Evolutionary conservation across 2,329 filamentous ascomycete species (phyloP), one percentile per base, ranked within the genome.

Genomic region (Dactylellina sp.): DNA sequence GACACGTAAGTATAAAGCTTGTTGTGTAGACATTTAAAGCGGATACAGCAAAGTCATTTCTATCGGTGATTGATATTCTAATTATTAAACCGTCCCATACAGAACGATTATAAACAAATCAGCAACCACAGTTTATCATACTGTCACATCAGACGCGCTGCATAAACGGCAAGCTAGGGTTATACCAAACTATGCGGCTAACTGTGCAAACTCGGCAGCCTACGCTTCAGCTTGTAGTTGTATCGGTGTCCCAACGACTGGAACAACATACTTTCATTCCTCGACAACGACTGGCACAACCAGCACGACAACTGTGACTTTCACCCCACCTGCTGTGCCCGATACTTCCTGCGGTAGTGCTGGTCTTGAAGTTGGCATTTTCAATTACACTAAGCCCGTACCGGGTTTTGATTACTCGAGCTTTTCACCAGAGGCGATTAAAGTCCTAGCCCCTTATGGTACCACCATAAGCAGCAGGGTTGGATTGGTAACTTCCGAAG

Each of bases 281-380:
- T 47, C 50, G 9, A 35, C 50, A 6, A 65, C 61, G 20, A 32
- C 39, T 18, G 24, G 32, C 9, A 32, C 9, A 32, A 32, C 28
- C 9, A 32, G 28, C 28, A 32, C 28, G 5, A 9, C 28, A 32
- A 9, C 9, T 32, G 28, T 32, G 5, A 32, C 28, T 32, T 32
- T 32, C 28, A 32, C 28, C 28, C 28, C 28, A 11, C 53, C 61
- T 14, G 9, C 44, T 14, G 39, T 39, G 11, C 61, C 61, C 20
- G 61, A 65, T 37, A 50, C 32, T 16, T 65, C 61, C 2, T 65
- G 61, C 24, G 61, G 50, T 22, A 65, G 46, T 20, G 50, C 50
- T 6, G 61, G 61, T 11, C 61, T 65, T 25, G 50, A 65, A 52
- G 50, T 65, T 14, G 61, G 50, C 12, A 56, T 65, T 18, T 65